Base-by-base conservation (phyloP, 768 basidiomycete genomes). In the Termitomyces sp. region DNA sequence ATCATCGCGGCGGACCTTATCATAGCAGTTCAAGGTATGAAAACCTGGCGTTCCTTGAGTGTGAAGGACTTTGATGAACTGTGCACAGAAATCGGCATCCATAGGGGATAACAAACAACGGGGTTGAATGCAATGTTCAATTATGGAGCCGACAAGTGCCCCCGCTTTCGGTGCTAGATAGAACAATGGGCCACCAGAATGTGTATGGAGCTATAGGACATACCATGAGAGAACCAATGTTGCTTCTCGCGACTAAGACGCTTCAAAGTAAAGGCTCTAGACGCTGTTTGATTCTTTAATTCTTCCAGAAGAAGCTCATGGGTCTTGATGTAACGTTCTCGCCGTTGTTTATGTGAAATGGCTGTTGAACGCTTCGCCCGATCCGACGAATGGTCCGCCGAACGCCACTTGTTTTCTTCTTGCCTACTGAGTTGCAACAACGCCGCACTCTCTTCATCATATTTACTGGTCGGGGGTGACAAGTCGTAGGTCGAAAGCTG, bases 11-110 rank as follows among this genome's bases (percentile, higher is more conserved):
- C 63, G 36, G 28, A 91, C 94, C 76, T 85, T 89, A 73, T 96
- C 89, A 68, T 95, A 97, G 62, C 90, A 87, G 69, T 85, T 83
- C 12, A 97, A 73, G 0, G 94, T 94, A 40, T 90, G 88, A 72
- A 98, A 99, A 2, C 90, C 89, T 9, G 87, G 85, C 0, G 96
- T 96, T n/a, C 93, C 95, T 70, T 89, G 85, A 15, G 84, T 82
- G 66, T 99, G 97, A 62, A 98, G 79, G 15, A 89, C 81, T 70
- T 90, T 90, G 72, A 98, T 90, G 68, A 98, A 89, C 65, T 93
- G 91, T 2, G 93, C 90, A 59, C 94, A 94, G 66, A 88, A 99
- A 59, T 96, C 90, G 28, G 97, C 96, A 73, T 99, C 97, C 86
- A 95, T 92, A 0, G 95, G 95, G 0, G 96, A 96, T n/a, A 98